phyloP scores from a whole-genome alignment of 2,329 filamentous ascomycete genomes.

The Colletotrichum neosansevieriae region DNA sequence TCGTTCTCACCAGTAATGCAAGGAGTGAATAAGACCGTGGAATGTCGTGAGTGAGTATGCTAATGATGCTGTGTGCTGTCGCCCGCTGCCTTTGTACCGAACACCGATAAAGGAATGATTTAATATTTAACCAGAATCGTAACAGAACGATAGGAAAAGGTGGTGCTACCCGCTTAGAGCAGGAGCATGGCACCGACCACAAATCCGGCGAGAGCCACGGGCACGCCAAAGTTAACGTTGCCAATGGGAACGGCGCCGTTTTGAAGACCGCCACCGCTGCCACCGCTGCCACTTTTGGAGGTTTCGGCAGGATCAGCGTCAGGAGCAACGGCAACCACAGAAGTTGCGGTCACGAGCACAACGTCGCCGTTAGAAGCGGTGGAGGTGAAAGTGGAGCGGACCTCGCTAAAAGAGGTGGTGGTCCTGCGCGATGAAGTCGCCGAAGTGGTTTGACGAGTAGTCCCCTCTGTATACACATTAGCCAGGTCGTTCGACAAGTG shows the following conservation, averaged over 20 bases:
- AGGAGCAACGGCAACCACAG: slow-evolving; percentile 59
- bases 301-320: slow-evolving; percentile 46
- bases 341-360: slow-evolving; percentile 62
- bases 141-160: background rate
- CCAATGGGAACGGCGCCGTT: slow-evolving; percentile 48
- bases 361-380: slow-evolving; percentile 59
- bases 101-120: slow-evolving; percentile 26
- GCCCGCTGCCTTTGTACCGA: slow-evolving; percentile 11
- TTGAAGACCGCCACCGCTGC: slow-evolving; percentile 52
- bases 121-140: slow-evolving; percentile 28
- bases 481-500: background rate
- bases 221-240: slow-evolving; percentile 37
- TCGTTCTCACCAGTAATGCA: slow-evolving; percentile 35
- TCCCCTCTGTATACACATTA: slow-evolving; percentile 38
- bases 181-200: slow-evolving; percentile 42
- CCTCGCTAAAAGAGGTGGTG: slow-evolving; percentile 50
- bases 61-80: slow-evolving; percentile 33
- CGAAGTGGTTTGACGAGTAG: slow-evolving; percentile 48
- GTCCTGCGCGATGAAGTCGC: slow-evolving; percentile 45
- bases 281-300: slow-evolving; percentile 40
- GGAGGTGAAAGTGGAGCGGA: slow-evolving; percentile 58
- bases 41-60: slow-evolving; percentile 40
- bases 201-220: slow-evolving; percentile 44
- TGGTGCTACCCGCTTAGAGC: slow-evolving; percentile 15
- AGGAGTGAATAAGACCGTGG: slow-evolving; percentile 40